These are phyloP conservation scores for Malbranchea zuffiana DNA, from an alignment of 2,329 filamentous ascomycete species.

Conservation along the genomic window DNA sequence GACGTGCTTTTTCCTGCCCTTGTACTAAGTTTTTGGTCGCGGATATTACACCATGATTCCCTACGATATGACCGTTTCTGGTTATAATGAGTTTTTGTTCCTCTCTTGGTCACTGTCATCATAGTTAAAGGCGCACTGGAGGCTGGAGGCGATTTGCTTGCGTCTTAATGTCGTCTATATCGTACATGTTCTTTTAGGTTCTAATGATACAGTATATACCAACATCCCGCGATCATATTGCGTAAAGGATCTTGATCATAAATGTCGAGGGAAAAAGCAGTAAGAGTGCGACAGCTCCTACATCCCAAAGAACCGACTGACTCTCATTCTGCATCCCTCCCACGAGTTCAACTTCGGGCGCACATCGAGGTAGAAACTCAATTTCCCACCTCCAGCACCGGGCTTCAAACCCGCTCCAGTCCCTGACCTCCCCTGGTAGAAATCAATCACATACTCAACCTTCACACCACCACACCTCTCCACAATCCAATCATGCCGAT, in stretches of 20 bases:
- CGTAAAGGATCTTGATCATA: no score
- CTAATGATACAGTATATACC: slow-evolving; percentile 7
- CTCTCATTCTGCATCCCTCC: slow-evolving; percentile 51
- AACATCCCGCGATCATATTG: no score
- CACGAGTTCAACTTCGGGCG: slow-evolving; percentile 54
- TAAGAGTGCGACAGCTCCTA: not conserved
- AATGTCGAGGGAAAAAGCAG: no score
- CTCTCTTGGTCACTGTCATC: not conserved
- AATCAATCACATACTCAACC: slow-evolving; percentile 95
- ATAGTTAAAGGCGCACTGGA: slow-evolving; percentile 2
- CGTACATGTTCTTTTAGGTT: slow-evolving; percentile 3
- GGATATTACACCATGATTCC: slow-evolving; percentile 5
- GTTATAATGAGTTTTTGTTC: not conserved
- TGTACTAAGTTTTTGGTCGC: slow-evolving; percentile 3
- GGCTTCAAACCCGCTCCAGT: slow-evolving; percentile 23
- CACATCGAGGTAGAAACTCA: slow-evolving; percentile 57
- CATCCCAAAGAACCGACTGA: slow-evolving; percentile 36
- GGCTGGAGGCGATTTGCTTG: no score
- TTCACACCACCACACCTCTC: slow-evolving; percentile 66
- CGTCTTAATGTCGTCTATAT: slow-evolving; percentile 3
- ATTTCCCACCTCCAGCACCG: slow-evolving; percentile 27
- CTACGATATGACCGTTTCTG: not conserved
- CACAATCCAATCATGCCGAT: slow-evolving; percentile 94
- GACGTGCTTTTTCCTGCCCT: not conserved
- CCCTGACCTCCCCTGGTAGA: slow-evolving; percentile 64